A percentile compares a stretch with the other conserved stretches of the same genome.
These are phyloP conservation scores for Sclerotinia nivalis DNA, from an alignment of 2,329 filamentous ascomycete genomes.

Conservation along the genomic window DNA sequence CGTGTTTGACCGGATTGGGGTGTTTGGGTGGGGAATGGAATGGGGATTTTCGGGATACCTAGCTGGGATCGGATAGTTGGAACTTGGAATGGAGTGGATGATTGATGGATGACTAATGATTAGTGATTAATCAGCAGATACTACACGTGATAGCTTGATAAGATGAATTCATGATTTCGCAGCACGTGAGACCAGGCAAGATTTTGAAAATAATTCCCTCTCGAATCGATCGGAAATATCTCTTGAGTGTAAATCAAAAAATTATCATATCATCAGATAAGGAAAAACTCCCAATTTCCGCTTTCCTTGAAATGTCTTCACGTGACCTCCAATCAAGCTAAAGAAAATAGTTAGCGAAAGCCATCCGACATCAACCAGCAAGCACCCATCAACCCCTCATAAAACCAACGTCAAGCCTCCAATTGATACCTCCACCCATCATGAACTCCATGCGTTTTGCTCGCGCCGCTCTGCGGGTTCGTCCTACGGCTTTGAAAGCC, in stretches of 20 bases:
- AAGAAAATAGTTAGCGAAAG: constrained; percentile 25
- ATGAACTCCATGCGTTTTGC: constrained; percentile 97
- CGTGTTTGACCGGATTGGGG: not conserved
- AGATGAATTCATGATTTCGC: rapidly evolving
- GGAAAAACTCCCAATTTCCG: no score
- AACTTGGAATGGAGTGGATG: not conserved
- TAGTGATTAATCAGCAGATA: not conserved
- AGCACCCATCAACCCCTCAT: constrained; percentile 36
- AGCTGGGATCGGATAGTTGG: not conserved
- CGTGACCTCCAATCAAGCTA: constrained; percentile 9
- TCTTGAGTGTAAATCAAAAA: not conserved
- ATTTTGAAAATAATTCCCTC: not conserved
- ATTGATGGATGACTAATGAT: not conserved
- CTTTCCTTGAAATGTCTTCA: not conserved
- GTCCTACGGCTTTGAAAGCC: constrained; percentile 72
- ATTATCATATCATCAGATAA: rapidly evolving
- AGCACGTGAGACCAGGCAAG: not conserved
- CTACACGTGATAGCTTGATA: not conserved
- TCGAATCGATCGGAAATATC: no score
- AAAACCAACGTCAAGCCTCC: constrained; percentile 36
- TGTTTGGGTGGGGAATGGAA: not conserved
- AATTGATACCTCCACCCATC: constrained; percentile 50
- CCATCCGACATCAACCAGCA: constrained; percentile 24
- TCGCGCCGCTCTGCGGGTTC: constrained; percentile 83
- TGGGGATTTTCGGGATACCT: not conserved